Base-by-base conservation (phyloP, 805 yeast species). In the Metschnikowia amazonensis region DNA sequence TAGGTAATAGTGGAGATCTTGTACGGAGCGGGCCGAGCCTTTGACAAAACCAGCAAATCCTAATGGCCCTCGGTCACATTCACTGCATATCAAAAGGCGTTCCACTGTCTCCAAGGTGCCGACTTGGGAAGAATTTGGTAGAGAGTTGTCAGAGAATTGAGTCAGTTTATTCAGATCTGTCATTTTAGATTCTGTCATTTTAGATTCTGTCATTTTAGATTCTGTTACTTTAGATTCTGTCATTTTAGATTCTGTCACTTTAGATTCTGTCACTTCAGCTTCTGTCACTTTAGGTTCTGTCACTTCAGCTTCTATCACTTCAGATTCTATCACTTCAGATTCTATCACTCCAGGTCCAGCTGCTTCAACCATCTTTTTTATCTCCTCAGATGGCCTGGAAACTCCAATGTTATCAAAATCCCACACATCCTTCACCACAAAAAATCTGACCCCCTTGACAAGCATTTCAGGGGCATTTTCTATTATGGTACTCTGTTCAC, bases 381-480 rank as follows among this genome's bases (percentile, higher is more conserved):
- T 33, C 9, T 54, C 58, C 7, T 57, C 58, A 1, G 70, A 41
- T 1, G 72, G 66, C 46, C 74, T 74, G 1, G 89, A 83, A 2
- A 86, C 92, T 1, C 89, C 90, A 37, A 86, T 77, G 56, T 86
- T 86, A 51, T 86, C 90, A 55, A 86, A 86, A 51, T 79, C 86
- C 94, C 94, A 86, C 43, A 82, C 80, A 55, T 84, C 87, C 2
- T 64, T 56, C 1, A 83, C 66, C 24, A 66, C 56, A 35, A 72
- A 67, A 56, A 80, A 82, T 4, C 23, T 16, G 16, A 24, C 33
- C 2, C 49, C 42, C 4, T 47, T 48, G 2, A 42, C 50, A 9
- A 63, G 56, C 68, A 67, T 64, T 30, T 50, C 41, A 0, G 75
- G 74, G 2, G 69, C 55, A 37, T 61, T 57, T 1, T 42, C 47